Base-by-base conservation (phyloP, 2,329 filamentous ascomycete genomes). In the Monosporascus sp. region DNA sequence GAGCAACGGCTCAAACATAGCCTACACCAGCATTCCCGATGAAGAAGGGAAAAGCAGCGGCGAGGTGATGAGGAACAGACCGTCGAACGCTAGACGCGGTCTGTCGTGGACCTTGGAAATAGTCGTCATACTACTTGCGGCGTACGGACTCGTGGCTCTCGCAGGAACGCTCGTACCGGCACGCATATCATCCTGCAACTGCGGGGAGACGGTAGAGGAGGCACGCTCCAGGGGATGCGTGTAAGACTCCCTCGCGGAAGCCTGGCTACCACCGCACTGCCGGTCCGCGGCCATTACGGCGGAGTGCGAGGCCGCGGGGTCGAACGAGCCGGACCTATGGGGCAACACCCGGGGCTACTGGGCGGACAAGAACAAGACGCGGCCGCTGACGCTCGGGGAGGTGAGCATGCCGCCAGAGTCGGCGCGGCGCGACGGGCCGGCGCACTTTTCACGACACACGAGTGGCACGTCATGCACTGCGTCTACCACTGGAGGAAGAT, bases 241-340 rank as follows among this genome's bases (percentile, higher is more conserved):
- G 25, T 73, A 67, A 57, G 71, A 72, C 52, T 59, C 65, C 5
- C 57, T 72, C 15, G 60, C 67, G 1, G 60, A 67, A 4, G 62
- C 69, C 9, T 73, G 69, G 70, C 61, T 73, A 2, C 70, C 67
- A 3, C 52, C 56, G 0, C 56, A 67, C 24, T 73, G 70, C 50
- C 63, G 60, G 14, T 68, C 71, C 52, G 58, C 66, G 9, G 65
- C 68, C 27, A 60, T 72, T 3, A 68, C 65, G 1, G 58, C 58
- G 2, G 62, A 69, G 50, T 73, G 71, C 49, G 64, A 71, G 2
- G 50, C 37, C 0, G 48, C 65, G 2, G 68, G 69, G 0, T 62
- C 64, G 1, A 63, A 63, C 7, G 20, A 46, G 43, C 54, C 62
- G 2, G 54, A 66, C 27, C 11, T 4, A 31, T 36, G 24, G 46